A percentile compares a stretch with the other conserved stretches of the same genome.
These are phyloP conservation scores for Plasmodium blacklocki DNA, from an alignment of 169 alveolate species.

Conservation along the genomic window DNA sequence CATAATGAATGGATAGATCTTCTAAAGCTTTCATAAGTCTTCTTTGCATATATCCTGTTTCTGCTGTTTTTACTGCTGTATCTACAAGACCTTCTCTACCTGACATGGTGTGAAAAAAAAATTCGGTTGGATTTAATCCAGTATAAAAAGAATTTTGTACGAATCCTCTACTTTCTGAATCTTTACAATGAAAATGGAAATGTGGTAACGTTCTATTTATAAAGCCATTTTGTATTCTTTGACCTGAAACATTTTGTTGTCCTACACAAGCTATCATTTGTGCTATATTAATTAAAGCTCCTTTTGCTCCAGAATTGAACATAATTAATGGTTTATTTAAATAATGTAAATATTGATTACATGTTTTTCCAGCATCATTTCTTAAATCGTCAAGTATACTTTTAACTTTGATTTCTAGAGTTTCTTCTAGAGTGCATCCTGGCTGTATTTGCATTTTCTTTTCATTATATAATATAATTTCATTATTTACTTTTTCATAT, in stretches of 20 bases:
- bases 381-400: slow-evolving; percentile 93
- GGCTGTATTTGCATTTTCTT: slow-evolving; percentile 95
- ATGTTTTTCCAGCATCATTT: slow-evolving; percentile 94
- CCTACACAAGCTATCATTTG: slow-evolving; percentile 99
- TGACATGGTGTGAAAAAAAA: slow-evolving; percentile 99
- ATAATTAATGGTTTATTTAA: slow-evolving; percentile 95
- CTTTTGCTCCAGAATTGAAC: slow-evolving; percentile 99
- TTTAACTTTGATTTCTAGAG: slow-evolving; percentile 94
- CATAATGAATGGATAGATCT: slow-evolving; percentile 96
- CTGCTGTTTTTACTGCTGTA: slow-evolving; percentile 99
- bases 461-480: slow-evolving; percentile 87
- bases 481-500: slow-evolving; percentile 91
- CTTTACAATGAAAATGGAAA: slow-evolving; percentile 92
- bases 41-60: slow-evolving; percentile 99
- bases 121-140: slow-evolving; percentile 96
- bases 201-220: slow-evolving; percentile 98
- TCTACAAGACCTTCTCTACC: slow-evolving; percentile 99
- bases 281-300: slow-evolving; percentile 96
- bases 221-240: slow-evolving; percentile 97
- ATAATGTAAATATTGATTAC: slow-evolving; percentile 91
- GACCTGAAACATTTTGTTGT: slow-evolving; percentile 96
- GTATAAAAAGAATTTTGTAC: slow-evolving; percentile 96
- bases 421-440: slow-evolving; percentile 96
- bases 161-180: slow-evolving; percentile 98
- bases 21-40: slow-evolving; percentile 97